Evolutionary conservation across 2,329 filamentous ascomycete species (phyloP).

Genomic region (Cordyceps cateniannulata): DNA sequence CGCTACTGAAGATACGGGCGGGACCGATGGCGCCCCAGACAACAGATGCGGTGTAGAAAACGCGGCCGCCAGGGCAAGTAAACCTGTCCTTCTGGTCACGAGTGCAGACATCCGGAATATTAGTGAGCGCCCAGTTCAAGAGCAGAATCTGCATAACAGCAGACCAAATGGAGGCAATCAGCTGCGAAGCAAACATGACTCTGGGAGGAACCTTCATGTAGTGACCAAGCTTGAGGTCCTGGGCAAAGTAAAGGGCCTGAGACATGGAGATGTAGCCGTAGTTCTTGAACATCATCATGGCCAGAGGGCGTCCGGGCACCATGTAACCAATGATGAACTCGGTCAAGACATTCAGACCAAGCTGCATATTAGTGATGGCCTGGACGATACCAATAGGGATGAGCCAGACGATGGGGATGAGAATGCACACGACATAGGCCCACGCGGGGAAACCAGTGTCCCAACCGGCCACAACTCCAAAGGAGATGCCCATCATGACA

Average conservation of each 20-base stretch:
- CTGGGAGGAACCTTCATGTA: slow-evolving; percentile 62
- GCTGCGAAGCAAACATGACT: slow-evolving; percentile 55
- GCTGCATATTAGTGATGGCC: slow-evolving; percentile 54
- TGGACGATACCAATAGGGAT: slow-evolving; percentile 57
- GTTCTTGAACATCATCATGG: slow-evolving; percentile 75
- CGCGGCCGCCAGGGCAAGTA: slow-evolving; percentile 47
- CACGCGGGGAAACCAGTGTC: slow-evolving; percentile 52
- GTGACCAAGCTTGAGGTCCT: slow-evolving; percentile 62
- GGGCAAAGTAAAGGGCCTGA: slow-evolving; percentile 57
- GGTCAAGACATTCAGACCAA: slow-evolving; percentile 65
- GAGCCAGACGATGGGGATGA: slow-evolving; percentile 52
- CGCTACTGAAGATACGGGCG: slow-evolving; percentile 58
- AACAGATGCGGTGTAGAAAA: slow-evolving; percentile 62
- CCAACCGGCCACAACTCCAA: slow-evolving; percentile 49
- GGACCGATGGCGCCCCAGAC: slow-evolving; percentile 72
- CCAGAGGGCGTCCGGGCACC: slow-evolving; percentile 61
- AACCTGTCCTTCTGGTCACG: slow-evolving; percentile 48
- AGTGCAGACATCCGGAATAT: slow-evolving; percentile 57
- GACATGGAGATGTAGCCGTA: slow-evolving; percentile 65
- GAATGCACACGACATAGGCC: slow-evolving; percentile 50
- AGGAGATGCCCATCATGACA: slow-evolving; percentile 48
- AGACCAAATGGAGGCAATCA: slow-evolving; percentile 54
- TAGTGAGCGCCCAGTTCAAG: slow-evolving; percentile 58
- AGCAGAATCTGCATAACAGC: slow-evolving; percentile 57
- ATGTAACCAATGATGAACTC: slow-evolving; percentile 70